These are phyloP conservation scores for Colletotrichum higginsianum DNA, from an alignment of 2,329 filamentous ascomycete genomes.

Conservation along the genomic window DNA sequence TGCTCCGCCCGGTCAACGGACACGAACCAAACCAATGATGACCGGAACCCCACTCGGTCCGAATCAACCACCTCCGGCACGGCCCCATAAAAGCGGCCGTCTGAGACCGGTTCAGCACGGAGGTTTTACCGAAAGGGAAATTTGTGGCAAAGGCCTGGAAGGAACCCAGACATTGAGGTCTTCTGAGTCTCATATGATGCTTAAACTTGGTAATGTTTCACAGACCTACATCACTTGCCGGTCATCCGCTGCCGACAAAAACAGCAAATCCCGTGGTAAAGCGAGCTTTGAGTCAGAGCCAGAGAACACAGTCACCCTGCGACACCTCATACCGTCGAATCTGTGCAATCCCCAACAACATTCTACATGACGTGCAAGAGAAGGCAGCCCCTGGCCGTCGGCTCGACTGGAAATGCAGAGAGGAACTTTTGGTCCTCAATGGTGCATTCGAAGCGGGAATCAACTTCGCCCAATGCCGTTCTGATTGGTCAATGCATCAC, in stretches of 20 bases:
- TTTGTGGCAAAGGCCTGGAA: background rate
- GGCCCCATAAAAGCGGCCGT: background rate
- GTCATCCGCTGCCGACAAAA: no score
- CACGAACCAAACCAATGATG: no score
- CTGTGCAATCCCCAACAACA: background rate
- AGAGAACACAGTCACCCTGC: no score
- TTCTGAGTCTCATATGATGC: no score
- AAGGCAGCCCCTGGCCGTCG: background rate
- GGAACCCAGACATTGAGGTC: no score
- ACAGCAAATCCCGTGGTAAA: no score
- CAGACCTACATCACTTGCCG: no score
- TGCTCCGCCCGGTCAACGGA: background rate
- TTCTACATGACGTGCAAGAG: background rate
- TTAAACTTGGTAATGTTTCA: no score
- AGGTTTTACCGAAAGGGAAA: background rate
- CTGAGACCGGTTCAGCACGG: background rate
- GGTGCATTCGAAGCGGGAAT: slow-evolving; percentile 28
- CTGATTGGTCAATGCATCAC: slow-evolving; percentile 19
- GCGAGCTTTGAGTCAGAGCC: no score
- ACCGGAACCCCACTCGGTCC: background rate
- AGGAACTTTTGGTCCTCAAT: slow-evolving; percentile 2
- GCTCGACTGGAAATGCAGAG: background rate
- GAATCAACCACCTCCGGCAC: background rate
- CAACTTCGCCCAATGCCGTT: background rate
- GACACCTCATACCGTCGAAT: background rate